These are phyloP conservation scores for Paecilomyces sp. DNA, from an alignment of 2,329 filamentous ascomycete genomes.

Conservation along the genomic window DNA sequence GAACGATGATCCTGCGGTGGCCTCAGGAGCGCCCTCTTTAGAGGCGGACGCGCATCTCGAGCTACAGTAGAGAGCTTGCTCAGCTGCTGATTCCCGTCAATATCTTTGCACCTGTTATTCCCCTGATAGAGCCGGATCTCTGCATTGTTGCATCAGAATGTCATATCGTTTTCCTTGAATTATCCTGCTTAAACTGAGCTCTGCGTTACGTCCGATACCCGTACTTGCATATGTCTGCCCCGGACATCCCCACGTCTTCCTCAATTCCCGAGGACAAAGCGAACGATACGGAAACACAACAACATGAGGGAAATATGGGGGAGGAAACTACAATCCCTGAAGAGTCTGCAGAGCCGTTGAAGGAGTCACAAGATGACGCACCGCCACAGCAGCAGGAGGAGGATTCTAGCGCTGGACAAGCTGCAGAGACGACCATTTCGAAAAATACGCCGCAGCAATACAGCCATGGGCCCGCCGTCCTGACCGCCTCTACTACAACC, in stretches of 20 bases:
- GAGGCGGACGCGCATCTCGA: background rate
- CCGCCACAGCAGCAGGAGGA: background rate
- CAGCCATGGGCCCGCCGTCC: background rate
- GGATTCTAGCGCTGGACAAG: background rate
- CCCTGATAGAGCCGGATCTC: constrained; percentile 1
- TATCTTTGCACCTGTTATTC: constrained; percentile 5
- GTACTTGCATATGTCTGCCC: constrained; percentile 26
- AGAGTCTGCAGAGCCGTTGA: background rate
- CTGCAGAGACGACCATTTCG: background rate
- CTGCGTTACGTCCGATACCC: background rate
- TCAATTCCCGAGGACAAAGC: constrained; percentile 13
- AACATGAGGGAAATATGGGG: background rate
- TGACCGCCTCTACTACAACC: constrained; percentile 1
- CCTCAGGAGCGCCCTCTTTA: background rate
- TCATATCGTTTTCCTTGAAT: constrained; percentile 18
- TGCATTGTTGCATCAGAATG: constrained; percentile 12
- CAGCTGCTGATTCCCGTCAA: background rate
- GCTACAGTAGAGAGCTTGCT: background rate
- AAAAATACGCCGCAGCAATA: background rate
- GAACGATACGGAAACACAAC: constrained; percentile 1
- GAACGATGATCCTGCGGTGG: constrained; percentile 26
- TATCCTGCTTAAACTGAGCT: constrained; percentile 4
- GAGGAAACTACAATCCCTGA: background rate
- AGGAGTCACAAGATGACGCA: background rate
- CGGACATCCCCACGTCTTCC: constrained; percentile 16